Percentiles rank a stretch among this genome's conserved stretches.
phyloP scores from a whole-genome alignment of 495 filamentous ascomycete genomes.

The Clohesyomyces aquaticus region DNA sequence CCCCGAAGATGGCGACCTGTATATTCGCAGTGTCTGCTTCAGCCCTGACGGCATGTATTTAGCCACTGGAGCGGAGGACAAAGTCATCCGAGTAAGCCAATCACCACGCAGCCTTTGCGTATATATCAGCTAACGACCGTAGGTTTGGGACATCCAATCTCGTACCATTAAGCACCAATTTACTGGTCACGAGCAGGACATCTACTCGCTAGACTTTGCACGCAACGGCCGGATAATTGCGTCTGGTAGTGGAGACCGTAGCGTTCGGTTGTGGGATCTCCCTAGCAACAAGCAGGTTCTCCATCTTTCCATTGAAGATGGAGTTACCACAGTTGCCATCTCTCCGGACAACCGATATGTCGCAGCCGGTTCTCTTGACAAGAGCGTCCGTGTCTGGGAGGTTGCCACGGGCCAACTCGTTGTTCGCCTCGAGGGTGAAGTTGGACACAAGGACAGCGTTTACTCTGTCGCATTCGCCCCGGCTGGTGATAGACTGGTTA shows the following conservation, averaged over 20 bases:
- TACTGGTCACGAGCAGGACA: conserved; percentile 52
- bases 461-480: conserved; percentile 51
- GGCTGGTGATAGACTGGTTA: conserved; percentile 45
- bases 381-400: conserved; percentile 53
- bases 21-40: conserved; percentile 53
- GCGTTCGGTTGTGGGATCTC: conserved; percentile 51
- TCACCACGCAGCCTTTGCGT: too few species aligned
- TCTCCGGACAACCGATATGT: conserved; percentile 50
- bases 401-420: conserved; percentile 43
- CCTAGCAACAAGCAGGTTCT: conserved; percentile 43
- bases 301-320: conserved; percentile 49
- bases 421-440: conserved; percentile 49
- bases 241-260: conserved; percentile 50
- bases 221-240: conserved; percentile 49
- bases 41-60: conserved; percentile 50
- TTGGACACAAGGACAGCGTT: conserved; percentile 51
- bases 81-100: conserved; percentile 49
- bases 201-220: conserved; percentile 51
- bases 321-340: conserved; percentile 53
- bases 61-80: conserved; percentile 52
- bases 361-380: conserved; percentile 51
- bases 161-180: conserved; percentile 47
- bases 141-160: conserved; percentile 51
- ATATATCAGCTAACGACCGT: conserved; percentile 4
- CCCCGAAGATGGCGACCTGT: conserved; percentile 49